Percentiles rank a stretch among this genome's conserved stretches.
phyloP scores from a whole-genome alignment of 257 asterid species.

The Solanum medicagineum region DNA sequence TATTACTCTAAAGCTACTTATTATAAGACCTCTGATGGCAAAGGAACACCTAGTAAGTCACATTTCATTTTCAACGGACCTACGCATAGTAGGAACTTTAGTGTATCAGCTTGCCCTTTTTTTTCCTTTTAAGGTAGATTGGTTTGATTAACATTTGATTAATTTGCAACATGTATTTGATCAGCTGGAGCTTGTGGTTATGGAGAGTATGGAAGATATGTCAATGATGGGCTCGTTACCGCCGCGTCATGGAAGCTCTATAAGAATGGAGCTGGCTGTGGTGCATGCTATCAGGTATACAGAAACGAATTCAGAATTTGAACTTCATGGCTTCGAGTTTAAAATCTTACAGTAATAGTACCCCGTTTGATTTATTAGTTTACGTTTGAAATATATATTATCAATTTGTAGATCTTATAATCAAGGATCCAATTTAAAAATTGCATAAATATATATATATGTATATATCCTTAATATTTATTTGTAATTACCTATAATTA shows the following conservation, averaged over 20 bases:
- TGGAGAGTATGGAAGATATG: constrained; percentile 18
- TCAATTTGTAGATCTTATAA: too few species aligned
- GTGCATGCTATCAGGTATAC: constrained; percentile 21
- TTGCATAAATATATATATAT: too few species aligned
- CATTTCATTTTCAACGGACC: background rate
- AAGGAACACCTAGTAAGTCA: constrained; percentile 5
- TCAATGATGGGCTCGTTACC: constrained; percentile 11
- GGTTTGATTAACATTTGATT: background rate
- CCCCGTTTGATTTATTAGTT: too few species aligned
- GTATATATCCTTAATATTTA: background rate
- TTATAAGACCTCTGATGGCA: constrained; percentile 5
- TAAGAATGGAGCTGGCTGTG: constrained; percentile 17
- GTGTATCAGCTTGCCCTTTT: too few species aligned
- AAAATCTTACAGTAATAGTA: too few species aligned
- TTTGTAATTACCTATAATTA: background rate
- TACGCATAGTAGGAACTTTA: too few species aligned
- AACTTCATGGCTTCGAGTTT: too few species aligned
- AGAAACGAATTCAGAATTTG: background rate
- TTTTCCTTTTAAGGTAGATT: background rate
- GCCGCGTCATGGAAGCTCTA: constrained; percentile 6
- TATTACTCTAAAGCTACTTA: constrained; percentile 8
- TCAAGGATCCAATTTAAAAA: too few species aligned
- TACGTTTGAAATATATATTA: too few species aligned
- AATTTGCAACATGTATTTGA: background rate
- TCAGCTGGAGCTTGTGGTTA: constrained; percentile 30